Conservation (phyloP, 2,329 filamentous ascomycete species). For the Cladophialophora psammophila region DNA sequence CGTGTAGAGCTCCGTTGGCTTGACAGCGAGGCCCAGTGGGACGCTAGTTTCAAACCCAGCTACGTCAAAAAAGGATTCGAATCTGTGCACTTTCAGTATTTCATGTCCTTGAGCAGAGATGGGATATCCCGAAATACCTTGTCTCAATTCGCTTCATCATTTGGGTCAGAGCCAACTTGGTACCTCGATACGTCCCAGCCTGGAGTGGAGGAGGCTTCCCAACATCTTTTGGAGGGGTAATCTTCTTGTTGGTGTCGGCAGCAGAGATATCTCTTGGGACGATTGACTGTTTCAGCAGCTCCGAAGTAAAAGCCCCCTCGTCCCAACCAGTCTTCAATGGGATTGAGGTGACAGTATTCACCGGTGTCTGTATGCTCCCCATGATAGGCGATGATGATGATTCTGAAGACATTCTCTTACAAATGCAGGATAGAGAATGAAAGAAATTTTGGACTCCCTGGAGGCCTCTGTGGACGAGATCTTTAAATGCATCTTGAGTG, state of each 20-base stretch:
- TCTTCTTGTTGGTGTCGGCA: neutral
- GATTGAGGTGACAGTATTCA: neutral
- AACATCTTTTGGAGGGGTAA: constrained; percentile 16
- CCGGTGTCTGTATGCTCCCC: neutral
- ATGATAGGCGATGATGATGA: neutral
- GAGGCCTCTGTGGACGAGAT: neutral
- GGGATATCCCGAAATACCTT: neutral
- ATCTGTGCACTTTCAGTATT: constrained; percentile 10
- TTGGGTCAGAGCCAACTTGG: constrained; percentile 32
- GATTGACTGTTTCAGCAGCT: constrained; percentile 30
- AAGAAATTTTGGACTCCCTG: neutral
- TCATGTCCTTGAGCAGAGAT: neutral
- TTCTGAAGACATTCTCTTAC: neutral
- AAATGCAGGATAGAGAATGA: constrained; percentile 3
- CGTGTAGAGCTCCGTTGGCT: constrained; percentile 26
- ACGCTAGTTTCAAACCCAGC: constrained; percentile 24
- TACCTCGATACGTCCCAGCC: constrained; percentile 34
- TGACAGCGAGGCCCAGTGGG: constrained; percentile 9
- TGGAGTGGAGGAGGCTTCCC: constrained; percentile 19
- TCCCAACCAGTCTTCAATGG: constrained; percentile 27
- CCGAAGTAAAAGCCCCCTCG: constrained; percentile 31
- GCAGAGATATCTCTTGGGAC: constrained; percentile 15
- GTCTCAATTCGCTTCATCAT: constrained; percentile 21
- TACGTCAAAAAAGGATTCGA: constrained; percentile 24
- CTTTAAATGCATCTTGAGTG: constrained; percentile 5